Evolutionary conservation across 2,329 filamentous ascomycete genomes (phyloP), one percentile per base, ranked within the genome.

Genomic region (Penicillium sp.): DNA sequence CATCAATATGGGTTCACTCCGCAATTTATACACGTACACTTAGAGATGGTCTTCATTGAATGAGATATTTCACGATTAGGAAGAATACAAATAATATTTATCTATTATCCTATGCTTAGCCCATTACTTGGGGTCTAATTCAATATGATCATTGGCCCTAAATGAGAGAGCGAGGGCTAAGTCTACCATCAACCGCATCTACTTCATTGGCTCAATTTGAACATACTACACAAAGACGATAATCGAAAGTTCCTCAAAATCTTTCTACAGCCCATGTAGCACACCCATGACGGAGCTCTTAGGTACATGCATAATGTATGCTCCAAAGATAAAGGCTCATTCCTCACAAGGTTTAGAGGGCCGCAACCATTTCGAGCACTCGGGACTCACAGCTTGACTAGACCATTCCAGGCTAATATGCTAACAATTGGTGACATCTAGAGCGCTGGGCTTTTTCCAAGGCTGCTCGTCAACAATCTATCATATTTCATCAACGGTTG

Each of bases 1-100:
- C 65, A 63, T 57, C 45, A 36, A 45, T 36, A 31, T 4, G 23
- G 33, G 31, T n/a, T 52, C 48, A 6, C 38, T 49, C 44, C 36
- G 44, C 53, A 47, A 27, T 53, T 21, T 21, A 17, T 33, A 23
- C n/a, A 12, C 27, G 15, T 15, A 47, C 6, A 29, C 25, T 45
- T 47, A 1, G 12, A 15, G n/a, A 47, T 47, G 2, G 27, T 1
- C 12, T 0, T 33, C 2, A 13, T 15, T 6, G 12, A 33, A 33
- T 33, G 31, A 33, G 31, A 33, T 15, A 13, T 33, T 33, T 15
- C 5, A 33, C 2, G 31, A 6, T 33, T 33, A 6, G 12, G 31
- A 13, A 5, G 31, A 33, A 3, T 43, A 1, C 6, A 3, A 7
- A 15, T 10, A 10, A 17, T 17, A 43, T 6, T 10, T 10, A 21